Percentiles rank a stretch among this genome's conserved stretches.
Evolutionary conservation across 1,284 basidiomycete genomes (phyloP).

Genomic region (Tilletia indica): DNA sequence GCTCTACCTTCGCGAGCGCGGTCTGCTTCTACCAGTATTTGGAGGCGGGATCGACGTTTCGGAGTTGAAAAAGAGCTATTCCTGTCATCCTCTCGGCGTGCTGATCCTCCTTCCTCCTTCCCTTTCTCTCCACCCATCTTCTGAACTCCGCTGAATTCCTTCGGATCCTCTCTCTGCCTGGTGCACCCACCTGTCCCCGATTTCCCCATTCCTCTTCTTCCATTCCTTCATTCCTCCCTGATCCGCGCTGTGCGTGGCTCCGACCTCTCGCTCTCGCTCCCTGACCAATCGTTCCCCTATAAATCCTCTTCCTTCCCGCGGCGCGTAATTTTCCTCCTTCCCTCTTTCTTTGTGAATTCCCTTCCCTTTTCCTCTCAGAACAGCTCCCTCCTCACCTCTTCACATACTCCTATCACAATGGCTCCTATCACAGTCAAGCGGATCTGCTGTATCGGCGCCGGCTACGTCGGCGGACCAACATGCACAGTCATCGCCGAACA

Average conservation of each 20-base stretch:
- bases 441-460: slow-evolving; percentile 73
- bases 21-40: too few species aligned
- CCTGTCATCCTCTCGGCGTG: too few species aligned
- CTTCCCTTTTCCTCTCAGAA: background rate
- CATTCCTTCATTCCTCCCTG: background rate
- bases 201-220: background rate
- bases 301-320: background rate
- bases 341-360: background rate
- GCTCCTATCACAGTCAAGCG: slow-evolving; percentile 17
- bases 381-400: too few species aligned
- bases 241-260: too few species aligned
- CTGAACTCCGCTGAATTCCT: background rate
- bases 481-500: slow-evolving; percentile 92
- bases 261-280: background rate
- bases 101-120: background rate
- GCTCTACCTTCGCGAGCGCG: background rate
- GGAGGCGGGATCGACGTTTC: background rate
- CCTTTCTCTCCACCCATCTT: background rate
- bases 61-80: background rate
- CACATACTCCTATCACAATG: background rate
- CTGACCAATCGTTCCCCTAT: background rate
- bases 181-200: background rate
- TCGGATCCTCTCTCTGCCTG: background rate
- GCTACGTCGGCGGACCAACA: slow-evolving; percentile 78
- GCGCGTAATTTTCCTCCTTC: background rate